Conservation (phyloP, 2,329 filamentous ascomycete species). For the Zymoseptoria ardabiliae region DNA sequence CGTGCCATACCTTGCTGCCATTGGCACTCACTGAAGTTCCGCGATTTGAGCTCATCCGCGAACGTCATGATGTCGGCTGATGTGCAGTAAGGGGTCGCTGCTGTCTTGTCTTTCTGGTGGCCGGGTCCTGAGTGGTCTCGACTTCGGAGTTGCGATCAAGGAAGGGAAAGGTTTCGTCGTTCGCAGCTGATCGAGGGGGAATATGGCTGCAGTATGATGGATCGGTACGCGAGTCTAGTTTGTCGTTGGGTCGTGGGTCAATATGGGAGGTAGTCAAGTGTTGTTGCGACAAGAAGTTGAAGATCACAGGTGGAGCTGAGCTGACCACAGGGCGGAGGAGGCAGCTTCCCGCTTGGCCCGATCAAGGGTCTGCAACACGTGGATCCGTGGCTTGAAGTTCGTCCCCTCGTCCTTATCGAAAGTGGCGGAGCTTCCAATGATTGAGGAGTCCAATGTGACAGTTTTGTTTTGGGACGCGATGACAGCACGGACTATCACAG, state of each 20-base stretch:
- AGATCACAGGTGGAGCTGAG: neutral
- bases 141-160: neutral
- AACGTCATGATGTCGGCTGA: conserved; percentile 47
- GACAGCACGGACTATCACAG: no score
- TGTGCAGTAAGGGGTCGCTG: neutral
- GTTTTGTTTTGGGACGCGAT: no score
- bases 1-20: neutral
- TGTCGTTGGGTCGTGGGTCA: neutral
- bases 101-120: neutral
- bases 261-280: neutral
- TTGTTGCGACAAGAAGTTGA: neutral
- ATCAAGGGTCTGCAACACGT: neutral
- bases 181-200: neutral
- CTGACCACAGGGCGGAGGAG: neutral
- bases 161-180: neutral
- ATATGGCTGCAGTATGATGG: neutral
- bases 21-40: conserved; percentile 56
- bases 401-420: no score
- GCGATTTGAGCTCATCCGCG: conserved; percentile 54
- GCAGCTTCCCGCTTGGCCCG: neutral
- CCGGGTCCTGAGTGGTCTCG: neutral
- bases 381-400: neutral
- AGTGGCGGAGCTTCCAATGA: no score
- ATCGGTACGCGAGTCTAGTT: neutral
- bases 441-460: no score